phyloP scores from a whole-genome alignment of 768 basidiomycete species.

The Lactarius pseudohatsudake region DNA sequence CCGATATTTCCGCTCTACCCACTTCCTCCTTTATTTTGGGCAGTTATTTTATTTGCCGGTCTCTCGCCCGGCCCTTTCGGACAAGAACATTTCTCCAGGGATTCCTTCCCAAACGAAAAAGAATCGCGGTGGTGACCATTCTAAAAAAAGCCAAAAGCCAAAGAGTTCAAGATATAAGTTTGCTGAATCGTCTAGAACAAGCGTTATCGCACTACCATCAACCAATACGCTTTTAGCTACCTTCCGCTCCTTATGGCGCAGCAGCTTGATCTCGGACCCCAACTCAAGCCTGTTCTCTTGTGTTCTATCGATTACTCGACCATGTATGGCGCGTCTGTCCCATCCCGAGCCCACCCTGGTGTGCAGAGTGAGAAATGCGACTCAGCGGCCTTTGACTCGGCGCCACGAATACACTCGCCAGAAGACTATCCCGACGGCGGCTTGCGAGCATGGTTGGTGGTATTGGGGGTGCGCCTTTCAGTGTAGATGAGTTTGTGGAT shows the following conservation, averaged over 20 bases:
- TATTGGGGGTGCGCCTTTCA: conserved; percentile 39
- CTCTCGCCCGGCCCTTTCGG: background rate
- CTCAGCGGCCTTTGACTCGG: background rate
- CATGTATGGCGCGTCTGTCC: background rate
- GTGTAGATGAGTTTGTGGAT: background rate
- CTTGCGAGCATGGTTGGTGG: conserved; percentile 44
- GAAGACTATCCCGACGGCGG: conserved; percentile 46
- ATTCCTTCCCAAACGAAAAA: background rate
- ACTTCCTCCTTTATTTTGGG: too few species aligned
- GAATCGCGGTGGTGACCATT: background rate
- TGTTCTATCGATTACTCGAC: background rate
- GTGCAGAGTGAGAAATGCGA: background rate
- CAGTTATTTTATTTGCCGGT: too few species aligned
- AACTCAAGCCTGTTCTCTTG: background rate
- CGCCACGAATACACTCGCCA: background rate
- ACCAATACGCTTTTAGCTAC: background rate
- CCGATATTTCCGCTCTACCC: too few species aligned
- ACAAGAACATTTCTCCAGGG: background rate
- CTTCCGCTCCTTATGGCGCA: background rate
- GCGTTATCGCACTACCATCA: background rate
- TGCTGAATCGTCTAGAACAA: background rate
- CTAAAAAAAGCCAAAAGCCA: too few species aligned
- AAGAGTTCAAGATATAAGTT: background rate
- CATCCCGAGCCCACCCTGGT: background rate
- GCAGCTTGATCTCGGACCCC: background rate